Conservation (phyloP, 108 stramenopile species). For the Stephanodiscus minutulus region DNA sequence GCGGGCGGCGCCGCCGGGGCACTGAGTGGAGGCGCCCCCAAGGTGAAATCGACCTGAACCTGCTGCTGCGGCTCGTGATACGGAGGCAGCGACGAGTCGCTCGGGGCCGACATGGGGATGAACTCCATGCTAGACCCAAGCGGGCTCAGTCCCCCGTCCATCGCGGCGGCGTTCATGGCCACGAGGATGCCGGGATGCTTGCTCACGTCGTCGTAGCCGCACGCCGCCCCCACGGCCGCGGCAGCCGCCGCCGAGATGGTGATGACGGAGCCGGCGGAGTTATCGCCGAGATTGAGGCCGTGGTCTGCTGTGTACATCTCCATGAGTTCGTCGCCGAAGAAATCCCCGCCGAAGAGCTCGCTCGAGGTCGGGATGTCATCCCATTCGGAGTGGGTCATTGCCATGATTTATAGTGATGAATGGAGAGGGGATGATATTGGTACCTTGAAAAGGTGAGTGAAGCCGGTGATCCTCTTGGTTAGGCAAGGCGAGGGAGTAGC, state of each 20-base stretch:
- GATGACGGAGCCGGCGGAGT: constrained; percentile 20
- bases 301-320: constrained; percentile 79
- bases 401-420: neutral
- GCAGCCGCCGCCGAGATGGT: constrained; percentile 19
- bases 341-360: constrained; percentile 79
- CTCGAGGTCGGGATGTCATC: constrained; percentile 48
- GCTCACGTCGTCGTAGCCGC: constrained; percentile 20
- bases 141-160: constrained; percentile 32
- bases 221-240: neutral
- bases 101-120: constrained; percentile 14
- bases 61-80: neutral
- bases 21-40: constrained; percentile 4
- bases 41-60: neutral
- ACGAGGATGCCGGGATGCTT: constrained; percentile 39
- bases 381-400: constrained; percentile 31
- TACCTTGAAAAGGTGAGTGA: constrained; percentile 9
- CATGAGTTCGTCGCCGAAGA: constrained; percentile 82
- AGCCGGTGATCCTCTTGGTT: neutral
- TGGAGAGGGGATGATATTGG: constrained; percentile 8
- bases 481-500: neutral
- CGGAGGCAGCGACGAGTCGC: neutral
- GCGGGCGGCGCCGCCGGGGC: constrained; percentile 18
- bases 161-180: constrained; percentile 46
- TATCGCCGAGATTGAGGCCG: constrained; percentile 43
- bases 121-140: constrained; percentile 25